Conservation (phyloP, 768 basidiomycete species). For the Trichaptum fuscoviolaceum region DNA sequence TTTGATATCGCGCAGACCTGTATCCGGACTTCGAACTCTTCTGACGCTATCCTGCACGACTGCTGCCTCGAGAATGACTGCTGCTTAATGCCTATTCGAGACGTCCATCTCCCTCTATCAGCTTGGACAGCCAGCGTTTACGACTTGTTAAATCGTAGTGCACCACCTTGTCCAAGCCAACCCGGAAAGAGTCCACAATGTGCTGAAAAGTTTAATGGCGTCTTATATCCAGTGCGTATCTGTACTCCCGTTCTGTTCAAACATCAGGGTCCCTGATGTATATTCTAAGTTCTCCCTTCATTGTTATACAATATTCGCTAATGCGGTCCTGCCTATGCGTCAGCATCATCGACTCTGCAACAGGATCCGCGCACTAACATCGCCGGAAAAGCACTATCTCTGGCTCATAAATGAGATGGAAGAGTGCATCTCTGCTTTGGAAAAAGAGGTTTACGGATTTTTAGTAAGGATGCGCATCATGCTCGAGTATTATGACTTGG, state of each 20-base stretch:
- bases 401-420: not conserved
- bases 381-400: not conserved
- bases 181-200: not conserved
- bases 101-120: not conserved
- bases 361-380: not conserved
- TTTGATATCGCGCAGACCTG: not conserved
- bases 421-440: not conserved
- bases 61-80: not conserved
- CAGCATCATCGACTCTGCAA: not conserved
- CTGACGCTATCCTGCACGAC: not conserved
- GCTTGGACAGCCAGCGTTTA: not conserved
- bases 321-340: not conserved
- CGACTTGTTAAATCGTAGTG: not conserved
- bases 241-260: not conserved
- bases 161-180: not conserved
- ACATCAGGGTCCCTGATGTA: not conserved
- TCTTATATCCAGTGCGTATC: not conserved
- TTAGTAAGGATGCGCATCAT: too few species aligned
- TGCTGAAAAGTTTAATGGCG: not conserved
- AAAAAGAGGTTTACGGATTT: not conserved
- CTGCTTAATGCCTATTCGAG: not conserved
- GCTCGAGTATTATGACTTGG: too few species aligned
- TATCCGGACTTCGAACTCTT: not conserved
- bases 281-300: not conserved
- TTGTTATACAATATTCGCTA: not conserved